Evolutionary conservation across 169 alveolate genomes (phyloP).

Genomic region (Eimeria mitis): DNA sequence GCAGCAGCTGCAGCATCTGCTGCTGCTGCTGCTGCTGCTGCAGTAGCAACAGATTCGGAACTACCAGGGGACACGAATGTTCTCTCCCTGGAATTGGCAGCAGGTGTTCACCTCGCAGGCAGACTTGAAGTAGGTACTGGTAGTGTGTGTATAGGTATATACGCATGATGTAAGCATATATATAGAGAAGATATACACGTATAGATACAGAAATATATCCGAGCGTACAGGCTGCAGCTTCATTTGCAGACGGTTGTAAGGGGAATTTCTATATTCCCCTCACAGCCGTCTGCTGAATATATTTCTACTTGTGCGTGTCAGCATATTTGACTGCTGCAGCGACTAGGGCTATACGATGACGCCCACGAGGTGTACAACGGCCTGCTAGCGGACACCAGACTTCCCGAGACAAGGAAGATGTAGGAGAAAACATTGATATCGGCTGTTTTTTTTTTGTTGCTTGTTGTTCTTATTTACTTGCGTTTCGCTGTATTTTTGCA

Average conservation of each 20-base stretch:
- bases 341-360: neutral
- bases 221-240: too few relatives aligned
- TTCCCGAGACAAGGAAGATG: conserved; percentile 33
- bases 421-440: too few relatives aligned
- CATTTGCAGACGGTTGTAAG: too few relatives aligned
- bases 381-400: conserved; percentile 4
- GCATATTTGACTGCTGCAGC: neutral
- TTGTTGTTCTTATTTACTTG: neutral
- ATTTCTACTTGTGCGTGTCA: neutral
- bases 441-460: neutral
- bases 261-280: too few relatives aligned
- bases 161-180: neutral
- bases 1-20: conserved; percentile 70
- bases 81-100: conserved; percentile 21
- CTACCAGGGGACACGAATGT: neutral
- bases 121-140: neutral
- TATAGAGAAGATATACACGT: neutral
- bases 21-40: conserved; percentile 38
- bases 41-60: neutral
- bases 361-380: conserved; percentile 1
- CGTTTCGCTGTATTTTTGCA: neutral
- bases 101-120: neutral
- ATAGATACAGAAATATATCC: too few relatives aligned
- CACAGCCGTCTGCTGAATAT: too few relatives aligned
- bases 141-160: neutral